A percentile compares a stretch with the other conserved stretches of the same genome.
These are phyloP conservation scores for Diversispora epigaea DNA, from an alignment of 192 early-diverging fungal genomes.

Conservation along the genomic window DNA sequence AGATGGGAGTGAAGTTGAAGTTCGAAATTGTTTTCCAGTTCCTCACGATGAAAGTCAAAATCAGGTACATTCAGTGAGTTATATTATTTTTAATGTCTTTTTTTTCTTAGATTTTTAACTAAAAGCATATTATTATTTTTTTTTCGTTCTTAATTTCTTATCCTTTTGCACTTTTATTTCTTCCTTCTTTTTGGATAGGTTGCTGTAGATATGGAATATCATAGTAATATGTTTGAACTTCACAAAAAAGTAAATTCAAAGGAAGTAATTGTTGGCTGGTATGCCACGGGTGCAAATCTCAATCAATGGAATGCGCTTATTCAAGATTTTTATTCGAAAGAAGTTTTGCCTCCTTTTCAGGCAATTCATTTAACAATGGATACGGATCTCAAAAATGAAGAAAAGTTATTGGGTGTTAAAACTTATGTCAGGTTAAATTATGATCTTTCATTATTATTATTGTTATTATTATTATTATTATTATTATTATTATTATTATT, in stretches of 20 bases:
- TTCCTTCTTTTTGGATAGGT: slow-evolving; percentile 44
- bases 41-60: slow-evolving; percentile 76
- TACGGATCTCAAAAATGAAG: slow-evolving; percentile 68
- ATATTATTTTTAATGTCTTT: neutral
- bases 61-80: slow-evolving; percentile 42
- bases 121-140: too few species aligned
- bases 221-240: slow-evolving; percentile 79
- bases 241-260: slow-evolving; percentile 87
- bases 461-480: neutral
- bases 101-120: too few species aligned
- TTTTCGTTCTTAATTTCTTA: too few species aligned
- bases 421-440: slow-evolving; percentile 66
- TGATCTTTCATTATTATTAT: neutral
- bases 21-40: slow-evolving; percentile 85
- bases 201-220: slow-evolving; percentile 87
- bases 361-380: slow-evolving; percentile 90
- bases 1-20: slow-evolving; percentile 84
- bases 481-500: too few species aligned
- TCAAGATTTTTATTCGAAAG: slow-evolving; percentile 79
- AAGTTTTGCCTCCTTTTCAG: slow-evolving; percentile 63
- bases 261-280: slow-evolving; percentile 95
- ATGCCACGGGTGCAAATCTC: slow-evolving; percentile 68
- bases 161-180: too few species aligned
- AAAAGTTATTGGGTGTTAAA: slow-evolving; percentile 62
- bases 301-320: slow-evolving; percentile 71